A percentile compares a stretch with the other conserved stretches of the same genome.
These are phyloP conservation scores for Climacium dendroides DNA, from an alignment of 225 moss, liverwort and hornwort genomes.

Conservation along the genomic window DNA sequence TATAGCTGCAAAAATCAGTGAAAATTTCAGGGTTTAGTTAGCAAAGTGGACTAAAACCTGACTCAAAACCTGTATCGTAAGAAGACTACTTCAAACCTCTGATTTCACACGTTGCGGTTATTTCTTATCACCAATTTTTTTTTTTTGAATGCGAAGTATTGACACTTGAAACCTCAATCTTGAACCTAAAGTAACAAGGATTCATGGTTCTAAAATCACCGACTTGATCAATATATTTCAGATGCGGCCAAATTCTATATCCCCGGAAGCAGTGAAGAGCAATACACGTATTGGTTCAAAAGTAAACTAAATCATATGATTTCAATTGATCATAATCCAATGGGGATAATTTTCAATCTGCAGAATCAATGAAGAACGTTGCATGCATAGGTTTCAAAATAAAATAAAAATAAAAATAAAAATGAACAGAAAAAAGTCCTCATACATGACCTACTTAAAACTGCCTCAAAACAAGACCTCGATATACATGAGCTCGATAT, in stretches of 20 bases:
- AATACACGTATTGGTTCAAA: neutral
- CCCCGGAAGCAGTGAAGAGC: neutral
- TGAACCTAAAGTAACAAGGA: neutral
- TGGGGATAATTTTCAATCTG: neutral
- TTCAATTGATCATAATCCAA: neutral
- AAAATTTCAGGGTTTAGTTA: neutral
- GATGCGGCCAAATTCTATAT: neutral
- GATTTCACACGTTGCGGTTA: neutral
- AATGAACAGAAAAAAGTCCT: neutral
- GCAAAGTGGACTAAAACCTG: neutral
- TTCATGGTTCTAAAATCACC: neutral
- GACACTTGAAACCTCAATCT: neutral
- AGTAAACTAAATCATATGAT: neutral
- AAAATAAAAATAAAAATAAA: neutral
- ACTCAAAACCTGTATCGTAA: neutral
- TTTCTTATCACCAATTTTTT: neutral
- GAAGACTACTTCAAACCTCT: neutral
- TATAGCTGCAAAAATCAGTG: slow-evolving; percentile 30
- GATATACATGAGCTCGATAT: neutral
- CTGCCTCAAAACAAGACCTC: neutral
- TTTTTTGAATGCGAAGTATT: neutral
- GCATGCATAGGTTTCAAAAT: neutral
- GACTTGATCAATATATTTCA: neutral
- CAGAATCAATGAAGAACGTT: neutral
- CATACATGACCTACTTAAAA: neutral